These are phyloP conservation scores for Clausena lansium DNA, from an alignment of 345 rosid genomes.

Conservation along the genomic window DNA sequence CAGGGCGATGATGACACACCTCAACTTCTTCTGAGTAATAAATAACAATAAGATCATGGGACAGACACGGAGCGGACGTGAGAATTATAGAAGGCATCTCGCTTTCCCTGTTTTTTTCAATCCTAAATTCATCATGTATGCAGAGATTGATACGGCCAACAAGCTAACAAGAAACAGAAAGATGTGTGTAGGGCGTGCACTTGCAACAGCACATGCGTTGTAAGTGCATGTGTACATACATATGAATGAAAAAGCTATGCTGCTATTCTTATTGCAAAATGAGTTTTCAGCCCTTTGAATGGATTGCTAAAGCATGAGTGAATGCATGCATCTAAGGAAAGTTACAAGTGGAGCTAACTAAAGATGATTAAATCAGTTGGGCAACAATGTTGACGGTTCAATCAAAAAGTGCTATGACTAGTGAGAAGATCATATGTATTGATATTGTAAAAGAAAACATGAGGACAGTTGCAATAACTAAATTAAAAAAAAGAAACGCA, in stretches of 20 bases:
- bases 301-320: neutral
- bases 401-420: neutral
- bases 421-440: neutral
- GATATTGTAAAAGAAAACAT: neutral
- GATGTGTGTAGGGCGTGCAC: neutral
- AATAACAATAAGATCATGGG: neutral
- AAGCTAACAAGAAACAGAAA: neutral
- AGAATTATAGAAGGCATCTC: neutral
- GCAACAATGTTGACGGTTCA: neutral
- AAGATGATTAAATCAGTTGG: neutral
- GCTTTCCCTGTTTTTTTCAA: neutral
- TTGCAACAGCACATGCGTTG: neutral
- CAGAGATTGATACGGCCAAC: neutral
- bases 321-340: slow-evolving; percentile 1
- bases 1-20: no score
- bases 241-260: no score
- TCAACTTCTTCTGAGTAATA: neutral
- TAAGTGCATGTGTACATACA: neutral
- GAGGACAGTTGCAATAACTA: neutral
- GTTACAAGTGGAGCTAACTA: no score
- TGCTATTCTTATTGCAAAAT: neutral
- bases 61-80: slow-evolving; percentile 11
- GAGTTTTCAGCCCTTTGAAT: neutral
- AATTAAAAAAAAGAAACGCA: neutral
- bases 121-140: neutral